Evolutionary conservation across 1,284 basidiomycete genomes (phyloP), one percentile per base, ranked within the genome.

Genomic region (Vanrija humicola): DNA sequence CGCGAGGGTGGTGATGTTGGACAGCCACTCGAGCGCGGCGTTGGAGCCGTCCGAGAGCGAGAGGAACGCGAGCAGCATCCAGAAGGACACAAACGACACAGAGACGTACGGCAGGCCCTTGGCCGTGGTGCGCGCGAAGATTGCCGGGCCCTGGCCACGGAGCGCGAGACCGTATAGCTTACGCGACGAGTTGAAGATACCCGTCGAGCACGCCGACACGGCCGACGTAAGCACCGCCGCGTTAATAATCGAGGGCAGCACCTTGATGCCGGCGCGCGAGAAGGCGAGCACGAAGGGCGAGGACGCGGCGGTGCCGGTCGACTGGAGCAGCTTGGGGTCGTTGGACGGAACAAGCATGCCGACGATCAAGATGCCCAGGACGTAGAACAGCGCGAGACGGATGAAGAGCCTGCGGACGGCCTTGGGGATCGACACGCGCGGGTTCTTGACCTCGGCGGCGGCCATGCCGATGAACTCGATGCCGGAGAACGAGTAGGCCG

Each of bases 131-230:
- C 42, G 83, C 39, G 81, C 62, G 77, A 96, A 89, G 46, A 91
- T 73, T 45, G 70, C 81, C 0, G 91, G 91, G 0, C 89, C 90
- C 65, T 90, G 88, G 0, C 87, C 85, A 18, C 84, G 79, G 3
- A 82, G 72, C n/a, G 90, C 84, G 56, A 96, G 79, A 40, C 88
- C 87, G 71, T 93, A 91, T 15, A 93, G 79, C 1, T 87, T 87
- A 49, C 90, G 84, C 18, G 87, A 89, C 52, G 85, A 85, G 2
- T 86, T 86, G 75, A 90, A 95, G 50, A 94, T 72, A 66, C 92
- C 86, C 62, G 86, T 88, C 39, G 85, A 88, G 3, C 87, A 89
- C 6, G 91, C 89, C 6, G 88, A 91, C 83, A 88, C 89, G 1
- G 91, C 91, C 1, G 89, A 89, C 25, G 86, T 88, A 53, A 94